phyloP scores from a whole-genome alignment of 306 rosid genomes.

The Pyrus communis region DNA sequence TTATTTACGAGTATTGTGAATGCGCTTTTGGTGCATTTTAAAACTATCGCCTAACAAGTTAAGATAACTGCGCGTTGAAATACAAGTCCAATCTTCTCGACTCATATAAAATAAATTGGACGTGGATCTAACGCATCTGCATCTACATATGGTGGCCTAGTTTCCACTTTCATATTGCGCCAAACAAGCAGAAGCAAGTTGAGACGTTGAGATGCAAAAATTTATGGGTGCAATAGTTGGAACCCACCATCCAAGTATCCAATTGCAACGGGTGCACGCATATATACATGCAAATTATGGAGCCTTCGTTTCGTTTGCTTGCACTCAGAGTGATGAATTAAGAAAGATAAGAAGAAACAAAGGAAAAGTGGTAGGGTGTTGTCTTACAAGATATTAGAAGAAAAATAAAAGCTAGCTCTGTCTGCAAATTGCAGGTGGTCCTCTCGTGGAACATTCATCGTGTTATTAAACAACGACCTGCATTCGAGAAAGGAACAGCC shows the following conservation, averaged over 20 bases:
- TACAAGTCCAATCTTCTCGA: too few species aligned
- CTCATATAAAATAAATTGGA: too few species aligned
- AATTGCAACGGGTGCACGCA: not conserved
- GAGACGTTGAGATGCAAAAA: not conserved
- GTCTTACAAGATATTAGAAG: not conserved
- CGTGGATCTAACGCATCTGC: too few species aligned
- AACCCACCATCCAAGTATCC: not conserved
- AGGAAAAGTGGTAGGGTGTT: not conserved
- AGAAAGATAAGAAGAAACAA: not conserved
- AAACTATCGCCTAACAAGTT: too few species aligned
- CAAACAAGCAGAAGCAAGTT: not conserved
- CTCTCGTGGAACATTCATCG: slow-evolving; percentile 23
- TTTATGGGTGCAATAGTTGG: not conserved
- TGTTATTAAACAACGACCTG: slow-evolving; percentile 5
- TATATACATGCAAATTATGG: not conserved
- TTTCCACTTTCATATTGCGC: too few species aligned
- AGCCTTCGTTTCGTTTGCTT: not conserved
- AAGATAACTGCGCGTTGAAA: too few species aligned
- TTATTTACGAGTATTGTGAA: too few species aligned
- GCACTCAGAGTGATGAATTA: not conserved
- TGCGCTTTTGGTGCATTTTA: too few species aligned
- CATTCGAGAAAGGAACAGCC: not conserved
- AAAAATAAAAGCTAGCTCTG: not conserved
- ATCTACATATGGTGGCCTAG: too few species aligned
- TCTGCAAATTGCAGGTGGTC: slow-evolving; percentile 20